Conservation (phyloP, 2,329 filamentous ascomycete genomes). For the Aspergillus bombycis region DNA sequence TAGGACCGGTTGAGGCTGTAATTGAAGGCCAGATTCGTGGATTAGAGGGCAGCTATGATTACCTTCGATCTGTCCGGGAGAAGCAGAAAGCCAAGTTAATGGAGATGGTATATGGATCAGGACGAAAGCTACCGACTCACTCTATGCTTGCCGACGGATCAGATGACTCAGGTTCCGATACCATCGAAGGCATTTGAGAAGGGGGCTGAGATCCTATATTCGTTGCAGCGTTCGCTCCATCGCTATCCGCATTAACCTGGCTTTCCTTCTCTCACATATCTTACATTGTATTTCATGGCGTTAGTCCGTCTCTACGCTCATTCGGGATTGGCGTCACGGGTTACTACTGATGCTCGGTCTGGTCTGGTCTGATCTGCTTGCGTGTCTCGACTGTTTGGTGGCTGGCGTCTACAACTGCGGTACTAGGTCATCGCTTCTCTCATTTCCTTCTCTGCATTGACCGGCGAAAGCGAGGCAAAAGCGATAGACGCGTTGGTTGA, state of each 20-base stretch:
- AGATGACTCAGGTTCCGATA: slow-evolving; percentile 20
- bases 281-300: slow-evolving; percentile 9
- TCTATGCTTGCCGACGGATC: slow-evolving; percentile 29
- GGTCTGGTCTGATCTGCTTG: neutral
- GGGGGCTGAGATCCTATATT: neutral
- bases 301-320: slow-evolving; percentile 5
- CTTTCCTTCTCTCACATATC: slow-evolving; percentile 1
- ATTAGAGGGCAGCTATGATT: slow-evolving; percentile 75
- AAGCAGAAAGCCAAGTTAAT: slow-evolving; percentile 82
- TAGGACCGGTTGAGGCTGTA: slow-evolving; percentile 60
- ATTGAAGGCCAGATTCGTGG: slow-evolving; percentile 82
- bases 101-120: slow-evolving; percentile 72
- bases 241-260: neutral
- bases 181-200: slow-evolving; percentile 18
- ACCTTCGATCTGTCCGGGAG: slow-evolving; percentile 74
- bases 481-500: slow-evolving; percentile 15
- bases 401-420: slow-evolving; percentile 10
- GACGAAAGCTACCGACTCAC: slow-evolving; percentile 31
- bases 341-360: slow-evolving; percentile 6
- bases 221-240: neutral
- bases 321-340: slow-evolving; percentile 4
- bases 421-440: slow-evolving; percentile 6
- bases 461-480: slow-evolving; percentile 16
- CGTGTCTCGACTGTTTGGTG: neutral
- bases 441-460: slow-evolving; percentile 8